Base-by-base conservation (phyloP, 179 eudicot species). In the Beta macrorhiza region DNA sequence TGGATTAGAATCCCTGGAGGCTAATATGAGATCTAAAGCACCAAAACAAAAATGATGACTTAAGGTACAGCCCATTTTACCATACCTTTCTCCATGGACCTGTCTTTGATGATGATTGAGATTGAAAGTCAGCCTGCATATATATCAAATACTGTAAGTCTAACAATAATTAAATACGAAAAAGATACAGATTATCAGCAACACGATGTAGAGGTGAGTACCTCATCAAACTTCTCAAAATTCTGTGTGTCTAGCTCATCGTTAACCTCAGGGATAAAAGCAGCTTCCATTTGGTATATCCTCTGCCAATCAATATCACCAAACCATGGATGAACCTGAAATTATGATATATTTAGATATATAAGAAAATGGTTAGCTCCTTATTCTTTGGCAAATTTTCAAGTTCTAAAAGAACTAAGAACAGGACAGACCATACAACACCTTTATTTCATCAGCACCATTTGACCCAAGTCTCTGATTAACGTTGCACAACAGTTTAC, bases 1-100 rank as follows among this genome's bases (percentile, higher is more conserved):
- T 12, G n/a, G 1, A 59, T 67, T 13, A 11, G 7, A 32, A 32
- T 8, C 70, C 29, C 70, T 20, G 5, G 42, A 67, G 16, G 70
- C 45, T 25, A 67, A 67, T 69, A 37, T 17, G 73, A 59, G 13
- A 25, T 45, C 55, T 20, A 51, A 65, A 22, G 10, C 77, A 80
- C 67, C 67, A 75, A 77, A n/a, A 67, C 17, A 16, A 64, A 64
- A 57, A 75, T 15, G 12, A 45, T 42, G 19, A 25, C 72, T 59
- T 49, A 42, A 78, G 75, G n/a, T 45, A 69, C 44, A n/a, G 22
- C 11, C 16, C 58, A 51, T 64, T 73, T 72, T 8, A 37, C 62
- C 72, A 55, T 84, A 94, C 98, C 97, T 93, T 94, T 94, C 97
- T 92, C 98, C 98, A 94, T 58, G 98, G 98, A 84, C 98, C 95